These are phyloP conservation scores for Cucurbita moschata DNA, from an alignment of 306 rosid species.

Conservation along the genomic window DNA sequence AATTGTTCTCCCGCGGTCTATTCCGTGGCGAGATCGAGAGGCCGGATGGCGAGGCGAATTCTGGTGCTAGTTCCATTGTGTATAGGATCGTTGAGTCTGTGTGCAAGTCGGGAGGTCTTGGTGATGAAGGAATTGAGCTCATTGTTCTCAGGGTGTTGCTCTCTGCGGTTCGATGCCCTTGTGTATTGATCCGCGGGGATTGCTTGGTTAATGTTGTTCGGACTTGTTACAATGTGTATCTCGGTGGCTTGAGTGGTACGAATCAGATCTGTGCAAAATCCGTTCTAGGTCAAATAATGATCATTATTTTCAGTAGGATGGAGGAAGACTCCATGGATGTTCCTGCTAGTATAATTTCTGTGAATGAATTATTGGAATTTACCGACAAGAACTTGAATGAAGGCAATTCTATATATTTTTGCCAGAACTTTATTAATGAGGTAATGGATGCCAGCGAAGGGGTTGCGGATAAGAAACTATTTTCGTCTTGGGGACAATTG, in stretches of 20 bases:
- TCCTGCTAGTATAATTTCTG: conserved; percentile 36
- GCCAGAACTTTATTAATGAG: conserved; percentile 77
- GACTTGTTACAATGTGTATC: conserved; percentile 87
- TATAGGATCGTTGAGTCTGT: conserved; percentile 57
- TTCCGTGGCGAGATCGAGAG: conserved; percentile 61
- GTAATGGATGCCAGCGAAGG: conserved; percentile 71
- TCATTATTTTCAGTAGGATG: conserved; percentile 57
- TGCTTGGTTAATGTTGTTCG: conserved; percentile 69
- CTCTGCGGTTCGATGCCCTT: conserved; percentile 68
- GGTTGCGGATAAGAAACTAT: conserved; percentile 15
- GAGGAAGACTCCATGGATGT: conserved; percentile 66
- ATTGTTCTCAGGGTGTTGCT: conserved; percentile 70
- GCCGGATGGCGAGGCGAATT: conserved; percentile 12
- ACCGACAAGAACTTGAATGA: conserved; percentile 91
- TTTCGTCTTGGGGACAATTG: conserved; percentile 4
- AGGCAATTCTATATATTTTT: conserved; percentile 69
- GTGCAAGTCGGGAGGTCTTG: conserved; percentile 67
- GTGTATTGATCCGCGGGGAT: conserved; percentile 66
- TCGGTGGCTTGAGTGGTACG: conserved; percentile 88
- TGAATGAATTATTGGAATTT: conserved; percentile 68
- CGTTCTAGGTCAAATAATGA: conserved; percentile 90
- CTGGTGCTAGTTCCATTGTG: conserved; percentile 14
- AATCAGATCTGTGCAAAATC: conserved; percentile 99
- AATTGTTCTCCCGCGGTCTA: conserved; percentile 76
- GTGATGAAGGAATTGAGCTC: conserved; percentile 74